Evolutionary conservation across 345 rosid species (phyloP), one percentile per base, ranked within the genome.

Genomic region (Cardamine resedifolia): DNA sequence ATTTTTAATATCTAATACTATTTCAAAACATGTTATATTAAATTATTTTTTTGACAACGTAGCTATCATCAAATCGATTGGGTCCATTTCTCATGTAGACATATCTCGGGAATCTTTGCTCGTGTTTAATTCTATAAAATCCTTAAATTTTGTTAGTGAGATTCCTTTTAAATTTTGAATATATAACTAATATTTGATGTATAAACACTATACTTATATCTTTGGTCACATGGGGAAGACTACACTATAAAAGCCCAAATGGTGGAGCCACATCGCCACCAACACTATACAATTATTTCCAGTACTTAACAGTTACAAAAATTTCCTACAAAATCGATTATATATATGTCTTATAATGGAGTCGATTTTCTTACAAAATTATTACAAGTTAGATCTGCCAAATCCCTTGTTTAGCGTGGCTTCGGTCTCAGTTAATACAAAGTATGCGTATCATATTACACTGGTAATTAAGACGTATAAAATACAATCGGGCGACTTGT

Each of bases 191-290:
- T 45, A 45, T 55, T 51, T 56, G 51, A 48, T 73, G 59, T 57
- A 18, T 65, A 19, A 57, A 58, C 67, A 51, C 49, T 60, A 67
- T 51, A 31, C 63, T 51, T 24, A 58, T 50, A 68, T 75, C 68
- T 24, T 74, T 74, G 63, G 33, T 60, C 78, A 75, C 78, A 75
- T 68, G 78, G 78, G 64, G 34, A 67, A 67, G 78, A 75, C 78
- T 60, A 60, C 24, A 68, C 58, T 60, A 41, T 52, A 12, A 68
- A 60, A 60, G 57, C 63, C 53, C 31, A 41, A 34, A 57, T 73
- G 66, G 78, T 68, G 78, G 78, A 68, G 70, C 74, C 79, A 75
- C 65, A 34, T 61, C 49, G 74, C 74, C 74, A 75, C 74, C 70
- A 61, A 61, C 79, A 75, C 50, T 75, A 60, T 8, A 16, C 12